Conservation (phyloP, 495 filamentous ascomycete genomes). For the Staphylotrichum tortipilum region DNA sequence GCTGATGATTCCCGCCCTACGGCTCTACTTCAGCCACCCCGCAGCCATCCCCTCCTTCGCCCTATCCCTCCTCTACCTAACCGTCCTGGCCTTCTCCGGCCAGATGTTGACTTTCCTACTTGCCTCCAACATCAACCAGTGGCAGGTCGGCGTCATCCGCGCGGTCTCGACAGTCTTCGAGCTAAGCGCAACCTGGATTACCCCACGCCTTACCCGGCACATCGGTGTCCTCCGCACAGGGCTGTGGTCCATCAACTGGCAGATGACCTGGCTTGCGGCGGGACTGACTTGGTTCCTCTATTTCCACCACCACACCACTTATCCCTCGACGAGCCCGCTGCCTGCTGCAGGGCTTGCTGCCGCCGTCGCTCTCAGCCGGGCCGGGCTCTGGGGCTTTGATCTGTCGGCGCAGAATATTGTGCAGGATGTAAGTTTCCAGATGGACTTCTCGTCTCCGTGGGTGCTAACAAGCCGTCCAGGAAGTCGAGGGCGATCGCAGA, state of each 20-base stretch:
- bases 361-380: constrained; percentile 48
- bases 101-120: constrained; percentile 56
- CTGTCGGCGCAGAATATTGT: constrained; percentile 55
- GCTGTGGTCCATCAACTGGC: constrained; percentile 58
- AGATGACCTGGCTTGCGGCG: constrained; percentile 42
- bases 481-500: constrained; percentile 40
- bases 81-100: constrained; percentile 48
- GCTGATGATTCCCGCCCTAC: no score
- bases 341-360: constrained; percentile 40
- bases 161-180: constrained; percentile 34
- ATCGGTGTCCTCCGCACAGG: constrained; percentile 52
- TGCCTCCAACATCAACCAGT: constrained; percentile 24
- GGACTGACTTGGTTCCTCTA: constrained; percentile 41
- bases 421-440: constrained; percentile 46
- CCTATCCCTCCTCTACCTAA: constrained; percentile 49
- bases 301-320: constrained; percentile 1
- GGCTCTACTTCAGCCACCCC: constrained; percentile 35
- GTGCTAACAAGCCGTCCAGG: constrained; percentile 20
- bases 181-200: constrained; percentile 42
- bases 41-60: constrained; percentile 49
- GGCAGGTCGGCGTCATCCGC: constrained; percentile 33
- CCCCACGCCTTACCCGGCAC: constrained; percentile 40
- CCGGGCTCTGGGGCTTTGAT: constrained; percentile 64
- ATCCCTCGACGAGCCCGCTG: constrained; percentile 3
- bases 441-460: no score